Base-by-base conservation (phyloP, 78 protist species). In the Dictyostelium intermedium region DNA sequence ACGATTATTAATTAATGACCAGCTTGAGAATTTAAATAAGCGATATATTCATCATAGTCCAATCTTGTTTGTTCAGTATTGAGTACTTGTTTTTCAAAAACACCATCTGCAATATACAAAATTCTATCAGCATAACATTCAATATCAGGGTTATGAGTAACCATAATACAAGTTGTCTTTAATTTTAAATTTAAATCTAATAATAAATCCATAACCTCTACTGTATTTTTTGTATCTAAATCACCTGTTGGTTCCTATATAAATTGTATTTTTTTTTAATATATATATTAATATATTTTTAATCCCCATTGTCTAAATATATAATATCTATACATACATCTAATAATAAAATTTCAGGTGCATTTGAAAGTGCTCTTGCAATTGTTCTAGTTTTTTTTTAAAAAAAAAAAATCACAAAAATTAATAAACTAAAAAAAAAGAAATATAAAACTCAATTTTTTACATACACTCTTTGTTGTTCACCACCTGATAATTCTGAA, bases 81-180 rank as follows among this genome's bases (percentile, higher is more conserved):
- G 82, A 93, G 20, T 8, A 84, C 97, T 77, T 98, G 98, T 53
- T 69, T 87, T 32, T 43, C 91, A 56, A 98, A 93, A 5, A 76
- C 80, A 50, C 99, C 99, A 53, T 97, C 99, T 13, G 84, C 53
- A 35, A 98, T 61, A 91, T 97, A 98, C 7, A 98, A 79, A 37
- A 98, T 91, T 32, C 99, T 82, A 84, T 98, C 99, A 23, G 99
- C 99, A 83, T 98, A 98, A 86, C 99, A 98, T 91, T 98, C 99
- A 25, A 98, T 80, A 76, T 98, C 99, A 2, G 99, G 98, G 74
- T 98, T 98, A 91, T 98, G 99, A 9, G 99, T 97, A 5, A 95
- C 99, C 99, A 98, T 98, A 84, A 98, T 73, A 53, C 98, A 96
- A 18, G 99, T 98, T 11, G 98, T 97, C 16, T 86, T 60, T 34